Evolutionary conservation across 2,329 filamentous ascomycete species (phyloP), one percentile per base, ranked within the genome.

Genomic region (Herpomyces periplanetae): DNA sequence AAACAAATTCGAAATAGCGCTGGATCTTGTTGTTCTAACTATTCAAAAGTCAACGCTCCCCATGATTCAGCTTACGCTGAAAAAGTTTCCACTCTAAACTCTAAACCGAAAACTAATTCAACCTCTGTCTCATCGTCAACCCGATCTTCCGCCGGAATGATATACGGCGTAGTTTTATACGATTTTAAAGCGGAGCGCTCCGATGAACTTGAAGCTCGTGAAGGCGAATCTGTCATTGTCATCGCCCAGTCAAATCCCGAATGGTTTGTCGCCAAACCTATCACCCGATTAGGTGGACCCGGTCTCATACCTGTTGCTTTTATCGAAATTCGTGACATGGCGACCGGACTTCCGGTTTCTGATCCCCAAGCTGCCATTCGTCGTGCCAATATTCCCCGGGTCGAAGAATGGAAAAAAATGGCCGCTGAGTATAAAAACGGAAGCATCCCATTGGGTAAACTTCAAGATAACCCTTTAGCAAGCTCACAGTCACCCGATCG

Each of bases 401-500:
- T 96, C 3, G 80, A 96, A 34, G 80, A 96, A 32, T 96, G 80
- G 80, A 96, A 96, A 46, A 85, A 84, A 42, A 88, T 88, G 69
- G 73, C 80, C 1, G 75, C 75, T 21, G 75, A 88, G 27, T 96
- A 96, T 42, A 96, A 96, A 46, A 88, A 91, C 36, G 87, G 73
- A 37, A 91, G 80, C 40, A 91, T 96, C 34, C 75, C 73, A 0
- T 45, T 96, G 16, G 80, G 80, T 28, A 85, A 75, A 39, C 75
- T 84, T 28, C 68, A 75, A 30, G 46, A 42, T 23, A 46, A 52
- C 21, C 25, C 35, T 22, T 35, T 33, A 26, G 24, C 26, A 10
- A 25, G 5, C 15, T 22, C 8, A 13, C 17, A n/a, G n/a, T n/a
- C n/a, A n/a, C n/a, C n/a, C n/a, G n/a, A n/a, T n/a, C n/a, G n/a